Conservation (phyloP, 2,329 filamentous ascomycete genomes). For the Fusarium concolor region DNA sequence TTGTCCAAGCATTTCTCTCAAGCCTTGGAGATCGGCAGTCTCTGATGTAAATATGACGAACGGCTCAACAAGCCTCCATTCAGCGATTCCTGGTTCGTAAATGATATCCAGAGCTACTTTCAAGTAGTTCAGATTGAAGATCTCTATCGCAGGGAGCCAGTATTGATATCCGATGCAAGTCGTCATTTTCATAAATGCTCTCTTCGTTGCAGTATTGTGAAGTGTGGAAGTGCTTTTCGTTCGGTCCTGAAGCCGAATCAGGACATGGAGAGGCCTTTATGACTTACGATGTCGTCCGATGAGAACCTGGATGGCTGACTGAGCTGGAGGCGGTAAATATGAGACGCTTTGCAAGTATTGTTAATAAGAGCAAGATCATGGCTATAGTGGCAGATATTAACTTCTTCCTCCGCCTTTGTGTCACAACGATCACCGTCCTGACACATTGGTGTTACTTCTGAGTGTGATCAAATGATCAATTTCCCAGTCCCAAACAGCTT, state of each 20-base stretch:
- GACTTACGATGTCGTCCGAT: not conserved
- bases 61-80: accelerated
- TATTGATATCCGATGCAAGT: not conserved
- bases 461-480: too few species aligned
- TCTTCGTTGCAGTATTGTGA: accelerated
- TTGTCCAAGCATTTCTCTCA: not conserved
- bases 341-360: not conserved
- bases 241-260: not conserved
- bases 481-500: not conserved
- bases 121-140: accelerated
- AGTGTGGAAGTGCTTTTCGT: accelerated
- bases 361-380: too few species aligned
- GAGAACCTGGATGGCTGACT: not conserved
- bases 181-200: not conserved
- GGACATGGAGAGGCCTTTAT: not conserved
- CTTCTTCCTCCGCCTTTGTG: not conserved
- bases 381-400: not conserved
- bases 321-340: not conserved
- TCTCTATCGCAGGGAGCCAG: not conserved
- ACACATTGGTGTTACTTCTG: not conserved
- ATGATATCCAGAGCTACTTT: not conserved
- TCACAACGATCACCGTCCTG: too few species aligned
- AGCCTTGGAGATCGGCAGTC: accelerated
- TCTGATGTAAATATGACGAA: accelerated
- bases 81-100: accelerated